Conservation (phyloP, 2,329 filamentous ascomycete species). For the Diaporthe citriasiana region DNA sequence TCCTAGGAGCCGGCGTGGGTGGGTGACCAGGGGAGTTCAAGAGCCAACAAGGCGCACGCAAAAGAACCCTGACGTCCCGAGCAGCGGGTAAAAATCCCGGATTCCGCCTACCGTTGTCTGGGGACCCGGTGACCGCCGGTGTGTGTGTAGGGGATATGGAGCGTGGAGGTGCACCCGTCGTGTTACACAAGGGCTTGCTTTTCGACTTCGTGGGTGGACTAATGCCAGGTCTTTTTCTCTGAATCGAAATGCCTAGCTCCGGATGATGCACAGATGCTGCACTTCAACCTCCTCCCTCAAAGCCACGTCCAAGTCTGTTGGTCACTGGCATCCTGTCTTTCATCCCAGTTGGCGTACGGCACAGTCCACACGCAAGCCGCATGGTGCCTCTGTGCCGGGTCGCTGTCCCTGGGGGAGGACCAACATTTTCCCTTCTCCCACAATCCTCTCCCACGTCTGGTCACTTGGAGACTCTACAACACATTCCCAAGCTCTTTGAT, state of each 20-base stretch:
- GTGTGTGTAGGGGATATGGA: background rate
- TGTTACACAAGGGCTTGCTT: background rate
- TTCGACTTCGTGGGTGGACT: background rate
- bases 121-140: background rate
- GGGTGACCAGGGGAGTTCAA: background rate
- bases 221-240: background rate
- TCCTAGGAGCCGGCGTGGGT: background rate
- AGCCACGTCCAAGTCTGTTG: background rate
- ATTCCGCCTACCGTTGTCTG: conserved; percentile 6
- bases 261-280: conserved; percentile 1
- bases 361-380: background rate
- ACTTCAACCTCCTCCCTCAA: background rate
- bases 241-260: background rate
- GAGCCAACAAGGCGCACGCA: background rate
- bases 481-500: background rate
- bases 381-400: background rate
- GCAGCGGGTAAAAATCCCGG: conserved; percentile 13
- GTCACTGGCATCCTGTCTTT: background rate
- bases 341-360: background rate
- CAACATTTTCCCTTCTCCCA: background rate
- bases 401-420: background rate
- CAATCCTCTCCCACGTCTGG: background rate
- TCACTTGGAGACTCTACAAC: background rate
- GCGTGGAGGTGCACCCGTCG: background rate
- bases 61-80: conserved; percentile 25